phyloP scores from a whole-genome alignment of 345 rosid genomes.

The Syzygium grande region DNA sequence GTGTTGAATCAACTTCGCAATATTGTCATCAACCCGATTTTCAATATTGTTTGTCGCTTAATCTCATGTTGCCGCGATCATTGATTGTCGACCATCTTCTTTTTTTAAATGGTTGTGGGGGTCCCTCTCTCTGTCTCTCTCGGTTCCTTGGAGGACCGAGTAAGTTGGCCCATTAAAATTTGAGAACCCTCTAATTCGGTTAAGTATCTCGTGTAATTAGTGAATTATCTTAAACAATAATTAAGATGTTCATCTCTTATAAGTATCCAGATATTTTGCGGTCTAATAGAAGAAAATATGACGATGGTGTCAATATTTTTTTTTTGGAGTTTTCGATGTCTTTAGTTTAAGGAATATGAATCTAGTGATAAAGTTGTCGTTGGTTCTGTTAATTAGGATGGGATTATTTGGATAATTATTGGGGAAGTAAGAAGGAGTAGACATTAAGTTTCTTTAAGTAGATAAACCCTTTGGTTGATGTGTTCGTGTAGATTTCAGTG shows the following conservation, averaged over 20 bases:
- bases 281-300: background rate
- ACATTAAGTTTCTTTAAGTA: background rate
- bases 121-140: too few relatives aligned
- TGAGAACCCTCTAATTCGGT: background rate
- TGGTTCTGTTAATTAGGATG: background rate
- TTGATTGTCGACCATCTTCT: too few relatives aligned
- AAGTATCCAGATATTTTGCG: background rate
- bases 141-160: too few relatives aligned
- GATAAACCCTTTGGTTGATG: background rate
- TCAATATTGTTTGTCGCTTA: too few relatives aligned
- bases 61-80: too few relatives aligned
- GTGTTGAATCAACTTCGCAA: accelerated
- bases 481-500: background rate
- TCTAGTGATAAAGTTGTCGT: background rate
- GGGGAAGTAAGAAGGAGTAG: too few relatives aligned
- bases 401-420: background rate
- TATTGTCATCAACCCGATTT: background rate
- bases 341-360: background rate
- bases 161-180: too few relatives aligned
- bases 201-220: background rate
- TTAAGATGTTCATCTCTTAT: background rate
- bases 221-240: background rate
- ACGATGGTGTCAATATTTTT: background rate
- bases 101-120: too few relatives aligned
- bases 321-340: background rate